These are phyloP conservation scores for Coemansia pectinata DNA, from an alignment of 192 early-diverging fungal species.

Conservation along the genomic window DNA sequence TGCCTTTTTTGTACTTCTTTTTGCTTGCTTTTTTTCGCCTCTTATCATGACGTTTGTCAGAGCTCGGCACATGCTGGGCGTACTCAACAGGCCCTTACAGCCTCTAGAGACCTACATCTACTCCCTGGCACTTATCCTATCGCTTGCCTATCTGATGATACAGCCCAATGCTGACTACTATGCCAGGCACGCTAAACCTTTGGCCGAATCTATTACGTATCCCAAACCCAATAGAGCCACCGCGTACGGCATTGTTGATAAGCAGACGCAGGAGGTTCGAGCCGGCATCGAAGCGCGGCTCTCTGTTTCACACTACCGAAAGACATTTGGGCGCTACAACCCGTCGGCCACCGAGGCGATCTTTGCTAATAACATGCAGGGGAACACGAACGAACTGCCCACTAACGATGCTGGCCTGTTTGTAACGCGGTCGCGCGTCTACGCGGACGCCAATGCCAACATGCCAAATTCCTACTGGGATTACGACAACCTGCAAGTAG, in stretches of 20 bases:
- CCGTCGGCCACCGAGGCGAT: neutral
- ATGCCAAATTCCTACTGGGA: slow-evolving; percentile 92
- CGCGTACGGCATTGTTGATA: slow-evolving; percentile 8
- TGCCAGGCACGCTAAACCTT: slow-evolving; percentile 10
- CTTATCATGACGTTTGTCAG: slow-evolving; percentile 19
- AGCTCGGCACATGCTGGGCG: slow-evolving; percentile 7
- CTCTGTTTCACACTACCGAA: slow-evolving; percentile 14
- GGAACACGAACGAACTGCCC: slow-evolving; percentile 18
- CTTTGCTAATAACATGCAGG: slow-evolving; percentile 29
- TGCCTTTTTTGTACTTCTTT: neutral
- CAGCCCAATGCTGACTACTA: slow-evolving; percentile 1
- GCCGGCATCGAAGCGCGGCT: neutral
- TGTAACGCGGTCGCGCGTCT: slow-evolving; percentile 74
- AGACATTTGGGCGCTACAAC: slow-evolving; percentile 23
- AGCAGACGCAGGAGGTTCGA: slow-evolving; percentile 2
- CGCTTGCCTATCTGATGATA: slow-evolving; percentile 15
- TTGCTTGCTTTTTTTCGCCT: neutral
- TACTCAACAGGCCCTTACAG: slow-evolving; percentile 15
- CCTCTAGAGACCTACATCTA: slow-evolving; percentile 18
- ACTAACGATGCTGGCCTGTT: slow-evolving; percentile 39
- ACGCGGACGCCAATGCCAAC: slow-evolving; percentile 84
- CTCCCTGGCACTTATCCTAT: slow-evolving; percentile 9
- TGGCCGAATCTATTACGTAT: neutral
- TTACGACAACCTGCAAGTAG: slow-evolving; percentile 90
- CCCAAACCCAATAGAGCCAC: neutral